phyloP scores from a whole-genome alignment of 306 rosid species.

The Acacia melanoxylon region DNA sequence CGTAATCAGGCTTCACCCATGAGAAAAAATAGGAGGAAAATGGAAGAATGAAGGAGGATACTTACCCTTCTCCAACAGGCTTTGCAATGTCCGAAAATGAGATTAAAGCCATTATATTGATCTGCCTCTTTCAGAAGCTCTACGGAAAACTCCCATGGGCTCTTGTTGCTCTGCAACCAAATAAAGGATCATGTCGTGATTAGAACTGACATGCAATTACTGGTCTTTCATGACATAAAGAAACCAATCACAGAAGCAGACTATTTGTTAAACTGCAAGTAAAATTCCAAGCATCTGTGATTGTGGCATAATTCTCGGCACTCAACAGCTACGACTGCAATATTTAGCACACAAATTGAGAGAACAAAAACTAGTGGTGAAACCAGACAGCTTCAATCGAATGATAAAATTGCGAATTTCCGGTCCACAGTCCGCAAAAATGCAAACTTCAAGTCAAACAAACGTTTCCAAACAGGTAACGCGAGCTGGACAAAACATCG shows the following conservation, averaged over 20 bases:
- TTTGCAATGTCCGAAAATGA: background rate
- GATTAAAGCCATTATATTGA: conserved; percentile 76
- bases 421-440: background rate
- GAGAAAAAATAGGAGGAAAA: background rate
- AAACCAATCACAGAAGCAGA: background rate
- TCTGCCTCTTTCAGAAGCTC: conserved; percentile 58
- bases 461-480: background rate
- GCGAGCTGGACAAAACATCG: background rate
- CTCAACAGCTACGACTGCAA: background rate
- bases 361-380: background rate
- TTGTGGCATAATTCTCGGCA: background rate
- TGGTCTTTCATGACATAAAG: background rate
- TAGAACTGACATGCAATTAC: background rate
- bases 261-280: background rate
- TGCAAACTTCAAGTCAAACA: conserved; percentile 2
- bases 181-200: background rate
- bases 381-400: conserved; percentile 33
- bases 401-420: background rate
- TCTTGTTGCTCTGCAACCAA: conserved; percentile 61
- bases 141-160: conserved; percentile 64
- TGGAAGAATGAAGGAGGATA: background rate
- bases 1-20: background rate
- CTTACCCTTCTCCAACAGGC: background rate
- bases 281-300: background rate
- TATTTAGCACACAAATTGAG: background rate